phyloP scores from a whole-genome alignment of 129 eudicot genomes.

The Helianthus annuus region DNA sequence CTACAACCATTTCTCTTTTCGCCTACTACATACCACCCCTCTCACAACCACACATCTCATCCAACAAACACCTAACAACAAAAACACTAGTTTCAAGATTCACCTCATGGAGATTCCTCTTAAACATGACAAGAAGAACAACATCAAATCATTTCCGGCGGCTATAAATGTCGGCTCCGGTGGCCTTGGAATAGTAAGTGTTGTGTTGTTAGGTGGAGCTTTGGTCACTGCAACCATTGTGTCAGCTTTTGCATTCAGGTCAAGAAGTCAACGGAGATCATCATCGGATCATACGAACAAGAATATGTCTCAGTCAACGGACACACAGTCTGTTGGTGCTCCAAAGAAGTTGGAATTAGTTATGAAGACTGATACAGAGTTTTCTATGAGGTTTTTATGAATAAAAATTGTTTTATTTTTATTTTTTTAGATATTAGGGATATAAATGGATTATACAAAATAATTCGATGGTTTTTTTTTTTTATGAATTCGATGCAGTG shows the following conservation, averaged over 20 bases:
- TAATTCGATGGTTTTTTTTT: neutral
- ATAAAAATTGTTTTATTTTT: neutral
- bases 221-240: slow-evolving; percentile 54
- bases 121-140: slow-evolving; percentile 33
- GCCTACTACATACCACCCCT: neutral
- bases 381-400: slow-evolving; percentile 36
- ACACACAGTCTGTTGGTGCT: slow-evolving; percentile 6
- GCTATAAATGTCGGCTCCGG: slow-evolving; percentile 30
- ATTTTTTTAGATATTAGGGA: neutral
- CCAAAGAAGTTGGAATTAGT: slow-evolving; percentile 20
- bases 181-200: slow-evolving; percentile 44
- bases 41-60: neutral
- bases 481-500: slow-evolving; percentile 25
- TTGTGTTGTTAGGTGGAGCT: slow-evolving; percentile 57
- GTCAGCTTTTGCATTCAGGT: slow-evolving; percentile 30
- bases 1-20: slow-evolving; percentile 7
- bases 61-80: neutral
- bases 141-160: slow-evolving; percentile 22
- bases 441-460: neutral
- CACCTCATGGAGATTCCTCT: slow-evolving; percentile 19
- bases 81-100: slow-evolving; percentile 23
- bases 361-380: slow-evolving; percentile 14
- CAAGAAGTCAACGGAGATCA: slow-evolving; percentile 22
- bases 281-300: slow-evolving; percentile 24
- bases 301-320: slow-evolving; percentile 20